Evolutionary conservation across 305 asterid genomes (phyloP), one percentile per base, ranked within the genome.

Genomic region (Rubia tinctorum): DNA sequence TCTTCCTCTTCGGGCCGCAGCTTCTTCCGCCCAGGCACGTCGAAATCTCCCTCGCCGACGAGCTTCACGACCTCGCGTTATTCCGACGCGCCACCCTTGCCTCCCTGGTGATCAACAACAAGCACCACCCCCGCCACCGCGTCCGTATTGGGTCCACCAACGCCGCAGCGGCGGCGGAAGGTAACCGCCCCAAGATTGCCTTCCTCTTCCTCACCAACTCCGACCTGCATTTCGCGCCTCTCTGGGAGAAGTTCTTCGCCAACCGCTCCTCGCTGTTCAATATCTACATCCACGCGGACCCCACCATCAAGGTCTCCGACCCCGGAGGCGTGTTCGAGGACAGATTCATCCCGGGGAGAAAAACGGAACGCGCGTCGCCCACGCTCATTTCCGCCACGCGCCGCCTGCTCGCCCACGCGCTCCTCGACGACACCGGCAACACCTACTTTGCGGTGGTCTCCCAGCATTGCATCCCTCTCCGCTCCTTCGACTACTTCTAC

Each of bases 351-450:
- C 20, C 84, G 8, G 72, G 82, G 0, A 82, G 79, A 60, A 70
- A 43, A 40, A 85, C 88, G 0, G 71, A 82, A 69, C 80, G 88
- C 18, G 77, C 91, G 12, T 84, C 95, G 4, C 91, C 98, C 2
- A 89, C 97, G 9, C 91, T 92, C 58, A 83, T 90, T 81, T 84
- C 97, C 71, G 98, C 97, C 75, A 87, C 88, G 1, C 92, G 97
- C 68, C 91, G 97, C 66, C 93, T 92, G 67, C 81, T 93, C 34
- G 96, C 97, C 64, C 83, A 91, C 43, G 97, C 98, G 60, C 82
- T 93, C 77, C 85, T 93, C 30, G 93, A 89, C 73, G 98, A 92
- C 63, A 86, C 88, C 0, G 66, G 80, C 7, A 92, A 92, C 68
- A 80, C 86, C 6, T 92, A 85, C 73, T 90, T 92, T 75, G 95